Percentiles rank a stretch among this genome's conserved stretches.
Conservation (phyloP, 768 basidiomycete species). For the Phallus indusiatus region DNA sequence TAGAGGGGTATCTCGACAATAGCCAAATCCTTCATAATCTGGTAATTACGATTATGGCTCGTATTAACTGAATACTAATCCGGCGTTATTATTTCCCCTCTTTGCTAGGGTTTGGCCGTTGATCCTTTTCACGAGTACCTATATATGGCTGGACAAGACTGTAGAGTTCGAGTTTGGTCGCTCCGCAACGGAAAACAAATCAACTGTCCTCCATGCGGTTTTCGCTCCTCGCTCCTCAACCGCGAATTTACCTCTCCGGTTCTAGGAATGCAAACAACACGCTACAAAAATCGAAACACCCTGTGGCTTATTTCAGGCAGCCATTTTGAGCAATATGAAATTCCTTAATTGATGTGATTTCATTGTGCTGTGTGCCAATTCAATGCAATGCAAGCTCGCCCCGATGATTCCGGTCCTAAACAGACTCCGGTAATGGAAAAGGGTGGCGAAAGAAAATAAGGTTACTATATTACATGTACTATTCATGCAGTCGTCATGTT, state of each 20-base stretch:
- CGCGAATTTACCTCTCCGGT: not conserved
- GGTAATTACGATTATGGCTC: constrained; percentile 28
- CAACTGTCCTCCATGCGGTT: not conserved
- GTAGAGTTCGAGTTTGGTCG: constrained; percentile 60
- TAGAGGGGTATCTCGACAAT: constrained; percentile 41
- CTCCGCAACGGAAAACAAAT: constrained; percentile 35
- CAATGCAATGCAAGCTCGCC: not conserved
- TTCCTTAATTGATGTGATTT: not conserved
- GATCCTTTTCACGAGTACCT: constrained; percentile 50
- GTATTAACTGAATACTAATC: constrained; percentile 2
- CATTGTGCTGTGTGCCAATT: too few relatives aligned
- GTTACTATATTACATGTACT: not conserved
- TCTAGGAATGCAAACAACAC: not conserved
- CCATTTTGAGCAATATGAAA: not conserved
- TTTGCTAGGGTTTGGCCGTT: constrained; percentile 49
- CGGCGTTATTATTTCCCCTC: not conserved
- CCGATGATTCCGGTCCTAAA: not conserved
- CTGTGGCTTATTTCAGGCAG: not conserved
- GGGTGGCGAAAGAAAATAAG: not conserved
- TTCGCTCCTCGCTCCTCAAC: not conserved
- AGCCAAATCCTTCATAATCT: constrained; percentile 43
- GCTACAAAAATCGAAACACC: not conserved
- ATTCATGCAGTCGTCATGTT: not conserved
- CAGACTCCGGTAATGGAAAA: not conserved
- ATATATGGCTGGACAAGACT: constrained; percentile 63